These are phyloP conservation scores for Mycena alexandri DNA, from an alignment of 768 basidiomycete genomes.

Conservation along the genomic window DNA sequence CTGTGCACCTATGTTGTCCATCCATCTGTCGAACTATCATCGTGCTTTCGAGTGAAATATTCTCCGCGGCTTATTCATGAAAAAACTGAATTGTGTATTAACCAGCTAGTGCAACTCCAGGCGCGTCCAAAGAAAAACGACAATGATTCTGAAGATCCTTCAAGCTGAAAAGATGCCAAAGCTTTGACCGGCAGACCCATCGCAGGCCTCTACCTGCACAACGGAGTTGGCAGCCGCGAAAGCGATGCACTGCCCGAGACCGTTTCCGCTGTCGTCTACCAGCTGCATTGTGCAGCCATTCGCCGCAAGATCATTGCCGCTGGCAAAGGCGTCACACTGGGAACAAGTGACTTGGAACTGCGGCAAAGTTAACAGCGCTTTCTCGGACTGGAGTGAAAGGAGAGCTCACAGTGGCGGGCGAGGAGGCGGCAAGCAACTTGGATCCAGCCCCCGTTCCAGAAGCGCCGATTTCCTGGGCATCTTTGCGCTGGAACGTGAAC, in stretches of 20 bases:
- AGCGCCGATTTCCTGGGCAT: conserved; percentile 17
- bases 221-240: conserved; percentile 32
- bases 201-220: conserved; percentile 23
- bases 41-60: neutral
- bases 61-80: too few species aligned
- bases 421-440: conserved; percentile 12
- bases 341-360: conserved; percentile 28
- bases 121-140: too few species aligned
- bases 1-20: conserved; percentile 22
- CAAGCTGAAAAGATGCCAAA: conserved; percentile 26
- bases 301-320: conserved; percentile 24
- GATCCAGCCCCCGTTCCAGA: conserved; percentile 8
- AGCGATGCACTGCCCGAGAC: conserved; percentile 28
- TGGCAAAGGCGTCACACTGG: conserved; percentile 25
- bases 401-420: conserved; percentile 15
- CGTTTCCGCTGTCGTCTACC: conserved; percentile 23
- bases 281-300: conserved; percentile 28
- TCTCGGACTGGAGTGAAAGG: too few species aligned
- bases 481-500: conserved; percentile 24
- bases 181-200: conserved; percentile 18
- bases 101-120: too few species aligned
- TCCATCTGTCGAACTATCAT: conserved; percentile 18
- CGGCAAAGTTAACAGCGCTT: neutral
- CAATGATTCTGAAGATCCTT: neutral
- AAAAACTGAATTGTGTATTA: too few species aligned